These are phyloP conservation scores for Aegilops tauschii DNA, from an alignment of 176 grass and related monocot genomes.

Conservation along the genomic window DNA sequence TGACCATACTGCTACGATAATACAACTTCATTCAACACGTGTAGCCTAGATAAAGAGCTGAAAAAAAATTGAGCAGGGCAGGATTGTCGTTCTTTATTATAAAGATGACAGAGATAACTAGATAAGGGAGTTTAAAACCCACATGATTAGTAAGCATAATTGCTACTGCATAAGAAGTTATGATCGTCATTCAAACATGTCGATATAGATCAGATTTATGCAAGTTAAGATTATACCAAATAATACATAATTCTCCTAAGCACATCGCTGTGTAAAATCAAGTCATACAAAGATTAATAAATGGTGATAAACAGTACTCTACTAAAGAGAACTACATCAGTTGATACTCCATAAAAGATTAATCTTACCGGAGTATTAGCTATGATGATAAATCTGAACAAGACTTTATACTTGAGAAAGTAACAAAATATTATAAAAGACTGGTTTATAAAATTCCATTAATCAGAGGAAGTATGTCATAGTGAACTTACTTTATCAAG, in stretches of 20 bases:
- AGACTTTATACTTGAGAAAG: neutral
- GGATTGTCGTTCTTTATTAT: too few species aligned
- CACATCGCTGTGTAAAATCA: neutral
- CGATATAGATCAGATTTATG: neutral
- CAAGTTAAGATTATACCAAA: neutral
- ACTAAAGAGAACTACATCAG: too few species aligned
- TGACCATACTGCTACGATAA: neutral
- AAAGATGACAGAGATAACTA: neutral
- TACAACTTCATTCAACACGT: neutral
- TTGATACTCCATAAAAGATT: too few species aligned
- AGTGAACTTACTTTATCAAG: conserved; percentile 62
- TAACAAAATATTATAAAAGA: neutral
- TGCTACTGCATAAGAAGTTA: conserved; percentile 1
- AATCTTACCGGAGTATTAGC: neutral
- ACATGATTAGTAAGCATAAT: neutral
- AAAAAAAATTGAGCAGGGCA: neutral
- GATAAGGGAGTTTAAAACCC: neutral
- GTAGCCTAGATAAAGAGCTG: neutral
- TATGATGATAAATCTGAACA: too few species aligned
- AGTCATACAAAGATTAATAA: neutral
- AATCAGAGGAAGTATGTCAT: neutral
- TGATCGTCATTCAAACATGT: neutral
- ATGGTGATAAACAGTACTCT: too few species aligned
- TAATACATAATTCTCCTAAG: neutral
- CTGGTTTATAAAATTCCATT: neutral